Evolutionary conservation across 345 rosid species (phyloP).

Genomic region (Mercurialis annua): DNA sequence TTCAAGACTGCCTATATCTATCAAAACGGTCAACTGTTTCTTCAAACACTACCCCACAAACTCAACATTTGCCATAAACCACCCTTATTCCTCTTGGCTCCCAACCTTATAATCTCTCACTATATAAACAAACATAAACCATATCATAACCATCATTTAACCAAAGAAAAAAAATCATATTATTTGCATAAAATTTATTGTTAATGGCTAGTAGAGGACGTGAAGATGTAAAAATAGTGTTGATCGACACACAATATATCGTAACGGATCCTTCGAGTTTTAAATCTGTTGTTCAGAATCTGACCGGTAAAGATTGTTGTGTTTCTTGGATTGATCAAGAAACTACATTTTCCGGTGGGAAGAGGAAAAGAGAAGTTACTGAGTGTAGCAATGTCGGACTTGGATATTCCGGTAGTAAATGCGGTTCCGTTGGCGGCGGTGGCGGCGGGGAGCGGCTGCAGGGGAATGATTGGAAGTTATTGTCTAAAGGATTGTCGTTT

Average conservation of each 20-base stretch:
- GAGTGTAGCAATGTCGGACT: neutral
- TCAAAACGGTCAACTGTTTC: neutral
- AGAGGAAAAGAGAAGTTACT: slow-evolving; percentile 12
- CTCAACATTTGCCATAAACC: neutral
- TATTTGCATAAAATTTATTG: neutral
- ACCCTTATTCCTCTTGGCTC: neutral
- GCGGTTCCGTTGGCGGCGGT: neutral
- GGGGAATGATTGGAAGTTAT: slow-evolving; percentile 13
- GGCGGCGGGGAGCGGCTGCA: too few species aligned
- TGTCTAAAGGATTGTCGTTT: slow-evolving; percentile 25
- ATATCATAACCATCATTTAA: neutral
- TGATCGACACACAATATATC: slow-evolving; percentile 53
- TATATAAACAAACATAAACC: neutral
- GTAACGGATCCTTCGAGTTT: slow-evolving; percentile 50
- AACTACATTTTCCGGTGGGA: slow-evolving; percentile 11
- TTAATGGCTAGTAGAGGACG: slow-evolving; percentile 2
- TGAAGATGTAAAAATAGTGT: slow-evolving; percentile 43
- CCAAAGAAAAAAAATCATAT: neutral
- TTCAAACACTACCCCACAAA: neutral
- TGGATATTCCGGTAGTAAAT: neutral
- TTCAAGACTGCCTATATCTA: slow-evolving; percentile 13
- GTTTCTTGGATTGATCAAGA: slow-evolving; percentile 33
- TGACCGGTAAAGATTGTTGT: slow-evolving; percentile 59
- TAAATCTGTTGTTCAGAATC: slow-evolving; percentile 64
- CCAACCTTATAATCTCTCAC: neutral